Percentiles rank a stretch among this genome's conserved stretches.
phyloP scores from a whole-genome alignment of 2,329 filamentous ascomycete genomes.

The Neopestalotiopsis sp. region DNA sequence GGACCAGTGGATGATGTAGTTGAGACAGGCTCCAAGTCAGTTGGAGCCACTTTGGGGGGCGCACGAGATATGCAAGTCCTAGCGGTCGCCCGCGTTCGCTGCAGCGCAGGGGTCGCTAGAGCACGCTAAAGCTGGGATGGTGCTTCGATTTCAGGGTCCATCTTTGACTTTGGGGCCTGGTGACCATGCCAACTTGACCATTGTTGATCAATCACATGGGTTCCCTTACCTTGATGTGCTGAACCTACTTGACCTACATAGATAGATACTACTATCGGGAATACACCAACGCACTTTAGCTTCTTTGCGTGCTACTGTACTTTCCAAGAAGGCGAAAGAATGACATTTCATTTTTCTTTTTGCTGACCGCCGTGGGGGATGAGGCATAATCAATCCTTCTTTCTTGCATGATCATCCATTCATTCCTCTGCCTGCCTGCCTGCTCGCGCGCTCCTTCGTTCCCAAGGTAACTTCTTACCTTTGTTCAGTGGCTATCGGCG shows the following conservation, averaged over 20 bases:
- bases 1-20: not conserved
- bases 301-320: not conserved
- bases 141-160: not conserved
- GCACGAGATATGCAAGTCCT: not conserved
- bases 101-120: not conserved
- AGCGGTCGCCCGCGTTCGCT: not conserved
- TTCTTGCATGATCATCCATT: not conserved
- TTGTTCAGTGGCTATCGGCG: not conserved
- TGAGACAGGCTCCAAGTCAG: not conserved
- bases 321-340: not conserved
- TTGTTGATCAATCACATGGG: conserved; percentile 1
- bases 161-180: conserved; percentile 1
- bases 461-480: not conserved
- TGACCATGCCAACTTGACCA: not conserved
- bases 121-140: not conserved
- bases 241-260: not conserved
- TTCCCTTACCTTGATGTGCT: not conserved
- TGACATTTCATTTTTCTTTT: not conserved
- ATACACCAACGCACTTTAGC: not conserved
- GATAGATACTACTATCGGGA: not conserved
- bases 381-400: not conserved
- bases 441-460: not conserved
- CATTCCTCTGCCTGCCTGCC: not conserved
- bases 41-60: not conserved
- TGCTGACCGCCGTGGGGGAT: not conserved